Conservation (phyloP, 805 yeast genomes). For the Yarrowia sp. region DNA sequence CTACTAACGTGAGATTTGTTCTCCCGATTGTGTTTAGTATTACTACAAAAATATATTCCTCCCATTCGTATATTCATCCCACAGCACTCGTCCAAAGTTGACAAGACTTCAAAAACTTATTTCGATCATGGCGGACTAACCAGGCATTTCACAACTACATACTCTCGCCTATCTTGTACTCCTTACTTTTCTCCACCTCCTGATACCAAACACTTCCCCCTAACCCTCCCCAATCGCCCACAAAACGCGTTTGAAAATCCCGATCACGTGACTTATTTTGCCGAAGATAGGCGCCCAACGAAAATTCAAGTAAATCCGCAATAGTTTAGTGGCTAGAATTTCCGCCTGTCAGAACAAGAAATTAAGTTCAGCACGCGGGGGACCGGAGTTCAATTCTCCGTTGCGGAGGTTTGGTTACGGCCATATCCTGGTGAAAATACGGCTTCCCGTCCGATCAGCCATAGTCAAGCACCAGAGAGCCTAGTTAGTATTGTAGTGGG, state of each 20-base stretch:
- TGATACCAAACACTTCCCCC: neutral
- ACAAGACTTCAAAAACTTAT: neutral
- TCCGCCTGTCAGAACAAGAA: slow-evolving; percentile 40
- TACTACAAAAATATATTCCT: too few species aligned
- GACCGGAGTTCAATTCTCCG: slow-evolving; percentile 24
- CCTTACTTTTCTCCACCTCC: neutral
- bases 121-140: neutral
- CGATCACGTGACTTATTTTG: neutral
- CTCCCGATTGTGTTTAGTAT: too few species aligned
- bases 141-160: neutral
- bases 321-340: slow-evolving; percentile 44
- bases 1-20: too few species aligned
- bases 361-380: slow-evolving; percentile 22
- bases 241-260: neutral
- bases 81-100: neutral
- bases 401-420: slow-evolving; percentile 20
- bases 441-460: slow-evolving; percentile 25
- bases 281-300: neutral
- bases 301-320: slow-evolving; percentile 16
- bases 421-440: slow-evolving; percentile 19
- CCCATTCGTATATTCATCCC: too few species aligned
- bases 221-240: too few species aligned
- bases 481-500: slow-evolving; percentile 20
- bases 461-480: slow-evolving; percentile 22
- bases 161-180: neutral